Percentiles rank a stretch among this genome's conserved stretches.
These are phyloP conservation scores for Metschnikowia colocasiae DNA, from an alignment of 805 yeast species.

Conservation along the genomic window DNA sequence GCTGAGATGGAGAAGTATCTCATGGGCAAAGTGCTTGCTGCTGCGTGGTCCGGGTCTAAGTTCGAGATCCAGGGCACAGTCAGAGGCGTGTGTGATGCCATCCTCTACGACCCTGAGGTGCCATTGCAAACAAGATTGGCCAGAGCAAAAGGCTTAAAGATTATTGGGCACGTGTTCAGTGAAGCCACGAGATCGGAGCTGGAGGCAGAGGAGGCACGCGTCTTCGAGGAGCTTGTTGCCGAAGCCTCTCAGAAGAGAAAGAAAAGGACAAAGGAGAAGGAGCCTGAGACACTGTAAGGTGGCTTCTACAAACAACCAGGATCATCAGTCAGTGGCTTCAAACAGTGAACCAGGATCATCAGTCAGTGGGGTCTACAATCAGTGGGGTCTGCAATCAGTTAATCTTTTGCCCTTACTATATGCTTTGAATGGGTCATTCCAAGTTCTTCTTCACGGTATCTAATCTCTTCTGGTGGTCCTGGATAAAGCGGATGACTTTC, in stretches of 20 bases:
- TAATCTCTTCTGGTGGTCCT: constrained; percentile 52
- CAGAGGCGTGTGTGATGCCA: constrained; percentile 64
- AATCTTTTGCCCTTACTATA: background rate
- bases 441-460: constrained; percentile 43
- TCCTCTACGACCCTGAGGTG: constrained; percentile 56
- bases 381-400: background rate
- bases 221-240: constrained; percentile 68
- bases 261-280: constrained; percentile 21
- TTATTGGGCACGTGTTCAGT: constrained; percentile 62
- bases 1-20: constrained; percentile 71
- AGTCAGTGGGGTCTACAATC: background rate
- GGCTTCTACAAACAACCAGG: background rate
- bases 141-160: constrained; percentile 59
- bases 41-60: constrained; percentile 82
- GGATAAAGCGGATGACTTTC: constrained; percentile 56
- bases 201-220: constrained; percentile 72
- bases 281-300: background rate
- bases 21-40: constrained; percentile 76
- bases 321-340: too few relatives aligned
- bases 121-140: constrained; percentile 44
- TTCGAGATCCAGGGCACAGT: constrained; percentile 74
- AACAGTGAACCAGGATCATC: too few relatives aligned
- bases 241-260: constrained; percentile 43
- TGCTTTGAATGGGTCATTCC: background rate
- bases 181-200: constrained; percentile 57